A percentile compares a stretch with the other conserved stretches of the same genome.
Conservation (phyloP, 805 yeast genomes). For the Candida maltosa region DNA sequence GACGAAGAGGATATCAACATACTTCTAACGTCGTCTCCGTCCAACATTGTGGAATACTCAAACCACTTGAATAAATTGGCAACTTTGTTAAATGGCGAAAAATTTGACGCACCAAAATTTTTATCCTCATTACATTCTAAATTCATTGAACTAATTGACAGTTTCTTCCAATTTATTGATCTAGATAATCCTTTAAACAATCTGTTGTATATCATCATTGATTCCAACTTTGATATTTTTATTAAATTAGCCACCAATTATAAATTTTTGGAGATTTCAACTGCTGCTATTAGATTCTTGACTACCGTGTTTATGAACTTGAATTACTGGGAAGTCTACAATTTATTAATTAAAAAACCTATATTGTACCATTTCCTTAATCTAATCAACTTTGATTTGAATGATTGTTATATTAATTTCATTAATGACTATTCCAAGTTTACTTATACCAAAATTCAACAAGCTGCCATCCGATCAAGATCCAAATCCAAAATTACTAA, state of each 20-base stretch:
- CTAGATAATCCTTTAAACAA: constrained; percentile 25
- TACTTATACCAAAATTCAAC: constrained; percentile 18
- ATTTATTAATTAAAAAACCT: constrained; percentile 39
- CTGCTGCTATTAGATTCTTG: constrained; percentile 33
- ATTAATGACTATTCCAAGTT: constrained; percentile 29
- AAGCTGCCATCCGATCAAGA: constrained; percentile 9
- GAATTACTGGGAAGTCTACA: constrained; percentile 45
- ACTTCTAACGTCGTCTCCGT: constrained; percentile 24
- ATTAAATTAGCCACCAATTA: constrained; percentile 32
- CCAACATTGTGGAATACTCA: constrained; percentile 30
- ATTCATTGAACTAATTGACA: constrained; percentile 19
- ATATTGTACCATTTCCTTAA: constrained; percentile 37
- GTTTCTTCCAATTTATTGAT: constrained; percentile 18
- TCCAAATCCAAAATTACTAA: neutral
- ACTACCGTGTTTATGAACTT: constrained; percentile 33
- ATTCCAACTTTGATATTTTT: constrained; percentile 36
- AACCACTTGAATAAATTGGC: constrained; percentile 35
- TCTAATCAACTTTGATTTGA: constrained; percentile 36
- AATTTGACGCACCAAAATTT: constrained; percentile 13
- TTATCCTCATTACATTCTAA: constrained; percentile 19
- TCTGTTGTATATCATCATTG: constrained; percentile 30
- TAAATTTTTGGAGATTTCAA: constrained; percentile 27
- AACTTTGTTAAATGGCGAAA: constrained; percentile 19
- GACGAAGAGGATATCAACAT: constrained; percentile 24
- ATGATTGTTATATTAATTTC: constrained; percentile 37